Percentiles rank a stretch among this genome's conserved stretches.
These are phyloP conservation scores for Lactarius evosmus DNA, from an alignment of 768 basidiomycete genomes.

Conservation along the genomic window DNA sequence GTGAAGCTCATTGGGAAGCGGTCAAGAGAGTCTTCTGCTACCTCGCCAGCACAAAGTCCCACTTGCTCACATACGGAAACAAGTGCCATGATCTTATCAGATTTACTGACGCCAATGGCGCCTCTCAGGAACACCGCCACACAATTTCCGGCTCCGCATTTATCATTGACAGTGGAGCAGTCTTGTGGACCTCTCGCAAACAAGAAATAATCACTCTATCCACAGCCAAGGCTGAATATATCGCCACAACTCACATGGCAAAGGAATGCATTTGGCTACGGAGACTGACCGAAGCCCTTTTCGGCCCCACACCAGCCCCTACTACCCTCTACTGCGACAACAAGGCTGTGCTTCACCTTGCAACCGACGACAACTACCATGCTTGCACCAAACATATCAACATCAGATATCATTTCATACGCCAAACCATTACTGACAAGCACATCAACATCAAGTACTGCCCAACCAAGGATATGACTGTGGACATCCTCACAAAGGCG, in stretches of 20 bases:
- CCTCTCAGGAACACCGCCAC: not conserved
- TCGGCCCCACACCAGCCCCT: not conserved
- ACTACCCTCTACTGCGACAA: conserved; percentile 13
- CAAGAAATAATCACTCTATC: conserved; percentile 2
- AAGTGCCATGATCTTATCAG: too few species aligned
- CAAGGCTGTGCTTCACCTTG: not conserved
- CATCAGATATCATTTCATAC: conserved; percentile 11
- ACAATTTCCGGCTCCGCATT: not conserved
- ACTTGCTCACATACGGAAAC: too few species aligned
- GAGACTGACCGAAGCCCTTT: not conserved
- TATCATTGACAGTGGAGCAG: not conserved
- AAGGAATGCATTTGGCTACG: conserved; percentile 1
- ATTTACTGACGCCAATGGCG: too few species aligned
- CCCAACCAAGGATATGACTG: too few species aligned
- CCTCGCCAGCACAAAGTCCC: too few species aligned
- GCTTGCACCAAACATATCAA: conserved; percentile 13
- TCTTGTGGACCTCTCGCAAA: too few species aligned
- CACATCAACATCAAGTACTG: too few species aligned
- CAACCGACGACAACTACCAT: conserved; percentile 3
- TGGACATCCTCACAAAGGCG: too few species aligned
- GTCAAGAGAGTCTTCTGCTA: too few species aligned
- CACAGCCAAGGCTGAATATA: conserved; percentile 8
- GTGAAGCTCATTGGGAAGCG: too few species aligned
- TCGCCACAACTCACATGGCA: not conserved
- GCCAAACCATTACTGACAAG: too few species aligned